Conservation (phyloP, 495 filamentous ascomycete species). For the Lophium mytilinum region DNA sequence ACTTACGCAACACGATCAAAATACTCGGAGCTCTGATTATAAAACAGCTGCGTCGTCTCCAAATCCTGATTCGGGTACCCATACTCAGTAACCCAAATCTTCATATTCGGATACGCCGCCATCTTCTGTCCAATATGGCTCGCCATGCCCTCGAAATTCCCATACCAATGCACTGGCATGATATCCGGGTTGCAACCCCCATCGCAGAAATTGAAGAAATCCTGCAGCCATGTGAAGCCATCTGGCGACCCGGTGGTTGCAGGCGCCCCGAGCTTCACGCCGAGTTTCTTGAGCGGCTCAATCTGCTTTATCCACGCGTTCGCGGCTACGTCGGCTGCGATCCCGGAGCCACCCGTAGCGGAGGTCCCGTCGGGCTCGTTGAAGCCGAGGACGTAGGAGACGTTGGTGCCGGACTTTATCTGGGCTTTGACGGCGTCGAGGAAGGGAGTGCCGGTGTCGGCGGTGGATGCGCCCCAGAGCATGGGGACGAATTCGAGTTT, state of each 20-base stretch:
- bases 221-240: slow-evolving; percentile 56
- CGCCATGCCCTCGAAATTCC: slow-evolving; percentile 63
- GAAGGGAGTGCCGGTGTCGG: slow-evolving; percentile 46
- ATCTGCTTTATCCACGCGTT: slow-evolving; percentile 58
- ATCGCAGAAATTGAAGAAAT: slow-evolving; percentile 48
- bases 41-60: slow-evolving; percentile 51
- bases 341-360: slow-evolving; percentile 48
- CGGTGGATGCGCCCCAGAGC: slow-evolving; percentile 54
- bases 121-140: slow-evolving; percentile 57
- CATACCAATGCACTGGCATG: slow-evolving; percentile 70
- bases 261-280: slow-evolving; percentile 31
- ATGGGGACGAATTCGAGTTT: slow-evolving; percentile 69
- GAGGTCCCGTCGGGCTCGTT: slow-evolving; percentile 62
- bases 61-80: slow-evolving; percentile 44
- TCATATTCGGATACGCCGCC: slow-evolving; percentile 49
- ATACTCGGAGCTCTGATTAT: slow-evolving; percentile 53
- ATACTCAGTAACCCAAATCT: slow-evolving; percentile 70
- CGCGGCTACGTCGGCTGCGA: slow-evolving; percentile 51
- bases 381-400: slow-evolving; percentile 59
- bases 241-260: slow-evolving; percentile 31
- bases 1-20: slow-evolving; percentile 50
- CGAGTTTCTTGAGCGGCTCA: slow-evolving; percentile 49
- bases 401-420: slow-evolving; percentile 47
- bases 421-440: slow-evolving; percentile 43
- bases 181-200: slow-evolving; percentile 59